Conservation (phyloP, 2,329 filamentous ascomycete genomes). For the Xylaria sp. region DNA sequence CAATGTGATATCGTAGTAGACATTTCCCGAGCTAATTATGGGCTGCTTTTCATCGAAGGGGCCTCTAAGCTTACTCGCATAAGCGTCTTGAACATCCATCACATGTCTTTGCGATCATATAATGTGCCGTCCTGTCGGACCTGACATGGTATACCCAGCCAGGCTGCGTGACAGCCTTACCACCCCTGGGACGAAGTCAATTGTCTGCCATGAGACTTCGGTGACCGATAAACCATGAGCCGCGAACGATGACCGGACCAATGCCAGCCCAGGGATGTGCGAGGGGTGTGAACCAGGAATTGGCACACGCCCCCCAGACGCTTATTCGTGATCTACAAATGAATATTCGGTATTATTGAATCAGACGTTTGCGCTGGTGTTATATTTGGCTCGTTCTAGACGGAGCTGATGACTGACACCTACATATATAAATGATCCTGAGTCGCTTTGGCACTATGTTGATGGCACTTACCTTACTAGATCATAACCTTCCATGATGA, state of each 20-base stretch:
- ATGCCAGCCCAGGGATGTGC: constrained; percentile 39
- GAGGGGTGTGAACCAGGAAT: constrained; percentile 40
- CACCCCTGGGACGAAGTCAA: constrained; percentile 46
- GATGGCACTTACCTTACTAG: constrained; percentile 37
- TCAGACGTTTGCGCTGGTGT: constrained; percentile 39
- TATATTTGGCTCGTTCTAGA: constrained; percentile 44
- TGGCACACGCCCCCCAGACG: constrained; percentile 36
- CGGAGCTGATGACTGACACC: constrained; percentile 31
- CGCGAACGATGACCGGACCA: constrained; percentile 52
- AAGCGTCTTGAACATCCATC: constrained; percentile 14
- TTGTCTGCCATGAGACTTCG: constrained; percentile 54
- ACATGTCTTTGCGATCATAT: constrained; percentile 29
- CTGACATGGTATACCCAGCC: constrained; percentile 42
- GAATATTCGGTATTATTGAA: constrained; percentile 36
- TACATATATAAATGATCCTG: constrained; percentile 47
- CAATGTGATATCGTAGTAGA: constrained; percentile 12
- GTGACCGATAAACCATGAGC: constrained; percentile 54
- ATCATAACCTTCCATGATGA: too few species aligned
- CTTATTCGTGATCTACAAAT: constrained; percentile 19
- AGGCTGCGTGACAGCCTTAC: constrained; percentile 40
- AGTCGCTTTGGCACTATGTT: constrained; percentile 31
- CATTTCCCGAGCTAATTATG: constrained; percentile 15
- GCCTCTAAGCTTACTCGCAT: background rate
- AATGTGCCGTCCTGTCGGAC: constrained; percentile 37
- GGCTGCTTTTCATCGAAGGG: constrained; percentile 14